Evolutionary conservation across 352 stramenopile species (phyloP), one percentile per base, ranked within the genome.

Genomic region (Globisporangium cederbergense): DNA sequence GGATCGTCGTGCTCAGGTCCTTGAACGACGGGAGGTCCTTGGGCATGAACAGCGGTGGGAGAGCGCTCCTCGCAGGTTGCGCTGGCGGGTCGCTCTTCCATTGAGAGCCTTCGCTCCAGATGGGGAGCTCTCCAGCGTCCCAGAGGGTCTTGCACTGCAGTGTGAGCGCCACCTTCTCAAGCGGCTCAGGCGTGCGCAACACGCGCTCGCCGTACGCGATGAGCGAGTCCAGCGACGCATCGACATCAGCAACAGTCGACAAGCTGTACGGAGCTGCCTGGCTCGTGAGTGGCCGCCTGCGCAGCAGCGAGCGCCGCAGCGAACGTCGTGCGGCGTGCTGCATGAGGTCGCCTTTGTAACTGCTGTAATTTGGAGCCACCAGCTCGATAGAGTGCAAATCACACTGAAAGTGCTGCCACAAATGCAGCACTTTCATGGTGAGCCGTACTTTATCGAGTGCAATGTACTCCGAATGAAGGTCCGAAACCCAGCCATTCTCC

Each of bases 11-110:
- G 62, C 86, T 66, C 46, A 91, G 71, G 62, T 81, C 68, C 58
- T 93, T 95, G 45, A 85, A 73, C 11, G 59, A 79, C 32, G 86
- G 86, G 79, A 95, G 83, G 28, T 86, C 61, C 60, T 91, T 93
- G 16, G 85, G 79, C n/a, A 74, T 38, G 34, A 89, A 75, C 14
- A 95, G 66, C 66, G 68, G 64, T 5, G 86, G 86, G 34, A 65
- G 63, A 0, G 58, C 60, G 3, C 71, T 75, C 49, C 86, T 71
- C 11, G 84, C 79, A 5, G 86, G 86, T 22, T 89, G 64, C 0
- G 40, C 28, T 0, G 84, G 86, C 10, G 83, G 73, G 11, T 78
- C 38, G 43, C 78, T 76, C 0, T 42, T 9, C 61, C 83, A 90
- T 34, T 52, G 60, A 34, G 67, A 14, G 7, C 69, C 18, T 18